These are phyloP conservation scores for Wallemia mellicola DNA, from an alignment of 1,284 basidiomycete genomes.

Conservation along the genomic window DNA sequence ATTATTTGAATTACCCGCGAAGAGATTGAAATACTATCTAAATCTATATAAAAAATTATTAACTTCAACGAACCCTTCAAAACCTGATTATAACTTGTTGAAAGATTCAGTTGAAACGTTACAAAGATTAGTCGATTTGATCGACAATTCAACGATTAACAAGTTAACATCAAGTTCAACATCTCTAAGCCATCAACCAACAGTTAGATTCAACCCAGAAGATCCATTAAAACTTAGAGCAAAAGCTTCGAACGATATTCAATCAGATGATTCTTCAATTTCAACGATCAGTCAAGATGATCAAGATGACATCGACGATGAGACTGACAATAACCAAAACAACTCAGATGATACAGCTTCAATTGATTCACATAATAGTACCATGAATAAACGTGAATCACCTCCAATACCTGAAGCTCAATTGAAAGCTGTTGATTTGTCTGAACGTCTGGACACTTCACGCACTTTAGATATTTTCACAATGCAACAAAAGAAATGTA, in stretches of 20 bases:
- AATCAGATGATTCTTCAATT: neutral
- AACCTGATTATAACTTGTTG: neutral
- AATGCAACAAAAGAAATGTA: constrained; percentile 78
- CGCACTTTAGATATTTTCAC: constrained; percentile 77
- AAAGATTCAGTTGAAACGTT: neutral
- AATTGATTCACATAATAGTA: no score
- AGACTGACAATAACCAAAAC: neutral
- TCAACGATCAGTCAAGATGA: no score
- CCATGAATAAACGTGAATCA: neutral
- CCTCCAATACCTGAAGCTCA: neutral
- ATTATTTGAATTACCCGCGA: neutral
- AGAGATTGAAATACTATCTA: neutral
- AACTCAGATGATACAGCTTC: neutral
- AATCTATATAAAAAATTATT: neutral
- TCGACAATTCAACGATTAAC: neutral
- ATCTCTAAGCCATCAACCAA: neutral
- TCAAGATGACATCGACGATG: neutral
- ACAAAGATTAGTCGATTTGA: neutral
- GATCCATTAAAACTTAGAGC: neutral
- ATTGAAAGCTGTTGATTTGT: neutral
- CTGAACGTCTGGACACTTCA: constrained; percentile 29
- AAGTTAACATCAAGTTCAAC: neutral
- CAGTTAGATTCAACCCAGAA: neutral
- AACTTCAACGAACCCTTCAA: neutral
- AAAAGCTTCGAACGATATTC: neutral